These are phyloP conservation scores for Remersonia thermophila DNA, from an alignment of 2,329 filamentous ascomycete genomes.

Conservation along the genomic window DNA sequence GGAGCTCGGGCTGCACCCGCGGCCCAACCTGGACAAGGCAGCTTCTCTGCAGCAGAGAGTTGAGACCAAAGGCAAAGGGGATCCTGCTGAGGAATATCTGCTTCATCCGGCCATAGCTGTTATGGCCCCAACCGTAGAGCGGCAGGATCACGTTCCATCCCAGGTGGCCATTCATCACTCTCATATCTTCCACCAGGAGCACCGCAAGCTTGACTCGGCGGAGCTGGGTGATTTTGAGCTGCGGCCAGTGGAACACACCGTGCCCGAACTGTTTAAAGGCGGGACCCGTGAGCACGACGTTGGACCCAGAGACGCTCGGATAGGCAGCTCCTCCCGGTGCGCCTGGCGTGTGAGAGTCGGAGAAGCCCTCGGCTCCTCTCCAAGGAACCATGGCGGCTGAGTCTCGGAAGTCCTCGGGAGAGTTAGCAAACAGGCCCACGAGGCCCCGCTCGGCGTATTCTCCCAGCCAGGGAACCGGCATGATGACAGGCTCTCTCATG, in stretches of 20 bases:
- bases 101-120: too few relatives aligned
- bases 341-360: not conserved
- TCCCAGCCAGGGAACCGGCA: not conserved
- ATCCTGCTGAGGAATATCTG: too few relatives aligned
- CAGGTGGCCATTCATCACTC: too few relatives aligned
- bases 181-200: not conserved
- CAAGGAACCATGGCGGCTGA: slow-evolving; percentile 1
- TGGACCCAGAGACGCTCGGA: not conserved
- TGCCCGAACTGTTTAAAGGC: not conserved
- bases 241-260: not conserved
- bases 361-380: not conserved
- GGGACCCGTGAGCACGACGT: not conserved
- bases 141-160: too few relatives aligned
- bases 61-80: too few relatives aligned
- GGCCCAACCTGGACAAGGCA: too few relatives aligned
- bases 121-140: too few relatives aligned
- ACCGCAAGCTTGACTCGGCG: not conserved
- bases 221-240: not conserved
- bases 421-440: slow-evolving; percentile 3
- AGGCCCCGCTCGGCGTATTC: not conserved
- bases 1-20: too few relatives aligned
- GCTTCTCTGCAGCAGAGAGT: too few relatives aligned
- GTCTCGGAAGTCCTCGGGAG: slow-evolving; percentile 1
- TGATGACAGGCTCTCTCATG: not conserved
- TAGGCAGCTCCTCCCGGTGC: not conserved